A percentile compares a stretch with the other conserved stretches of the same genome.
Evolutionary conservation across 164 flowering plant genomes (phyloP).

Genomic region (Macadamia tetraphylla): DNA sequence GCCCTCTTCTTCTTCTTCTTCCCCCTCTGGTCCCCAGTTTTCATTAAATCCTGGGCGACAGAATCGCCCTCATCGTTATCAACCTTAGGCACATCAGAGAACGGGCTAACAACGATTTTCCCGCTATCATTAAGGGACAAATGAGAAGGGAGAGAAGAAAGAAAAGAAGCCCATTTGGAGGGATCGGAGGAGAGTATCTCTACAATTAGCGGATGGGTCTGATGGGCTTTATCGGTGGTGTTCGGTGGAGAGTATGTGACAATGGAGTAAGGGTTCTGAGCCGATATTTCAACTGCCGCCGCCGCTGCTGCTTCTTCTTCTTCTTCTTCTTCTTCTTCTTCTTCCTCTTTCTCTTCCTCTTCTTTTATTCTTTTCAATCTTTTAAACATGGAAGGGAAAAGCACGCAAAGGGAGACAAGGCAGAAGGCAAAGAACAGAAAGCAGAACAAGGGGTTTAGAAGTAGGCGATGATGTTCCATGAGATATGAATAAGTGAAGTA

Average conservation of each 20-base stretch:
- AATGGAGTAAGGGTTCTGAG: slow-evolving; percentile 14
- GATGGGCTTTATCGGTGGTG: slow-evolving; percentile 7
- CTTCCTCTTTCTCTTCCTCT: not conserved
- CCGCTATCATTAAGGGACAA: not conserved
- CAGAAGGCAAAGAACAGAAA: slow-evolving; percentile 16
- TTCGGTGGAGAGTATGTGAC: slow-evolving; percentile 4
- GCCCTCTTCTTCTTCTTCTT: slow-evolving; percentile 37
- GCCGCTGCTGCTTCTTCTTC: not conserved
- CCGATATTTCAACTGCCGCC: slow-evolving; percentile 4
- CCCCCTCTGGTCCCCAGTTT: slow-evolving; percentile 18
- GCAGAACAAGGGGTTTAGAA: slow-evolving; percentile 14
- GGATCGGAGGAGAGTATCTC: slow-evolving; percentile 45
- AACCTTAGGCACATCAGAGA: slow-evolving; percentile 24
- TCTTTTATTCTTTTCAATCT: slow-evolving; percentile 8
- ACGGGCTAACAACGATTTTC: slow-evolving; percentile 7
- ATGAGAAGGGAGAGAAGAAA: slow-evolving; percentile 1
- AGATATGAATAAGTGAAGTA: not conserved
- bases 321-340: no score
- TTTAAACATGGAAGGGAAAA: slow-evolving; percentile 23
- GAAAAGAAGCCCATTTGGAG: slow-evolving; percentile 32
- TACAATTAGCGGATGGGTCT: slow-evolving; percentile 30
- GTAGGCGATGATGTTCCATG: not conserved
- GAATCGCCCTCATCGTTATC: slow-evolving; percentile 15
- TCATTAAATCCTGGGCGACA: slow-evolving; percentile 11
- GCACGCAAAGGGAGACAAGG: slow-evolving; percentile 17